Conservation (phyloP, 2,329 filamentous ascomycete species). For the Pseudopithomyces chartarum region DNA sequence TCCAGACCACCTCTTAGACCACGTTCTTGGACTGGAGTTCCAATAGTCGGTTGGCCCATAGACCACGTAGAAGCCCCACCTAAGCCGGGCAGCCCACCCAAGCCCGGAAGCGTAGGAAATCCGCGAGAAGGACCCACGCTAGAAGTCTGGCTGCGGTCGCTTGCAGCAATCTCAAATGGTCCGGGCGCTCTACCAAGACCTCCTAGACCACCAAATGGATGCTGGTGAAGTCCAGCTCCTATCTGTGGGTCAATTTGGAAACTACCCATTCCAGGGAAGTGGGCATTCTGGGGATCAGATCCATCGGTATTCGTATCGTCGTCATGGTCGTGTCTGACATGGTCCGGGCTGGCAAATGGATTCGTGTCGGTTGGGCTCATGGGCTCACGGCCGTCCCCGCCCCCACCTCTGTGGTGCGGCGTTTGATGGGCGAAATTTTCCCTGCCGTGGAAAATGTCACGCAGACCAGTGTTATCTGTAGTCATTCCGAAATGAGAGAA, state of each 20-base stretch:
- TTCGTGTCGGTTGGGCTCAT: slow-evolving; percentile 95
- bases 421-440: slow-evolving; percentile 63
- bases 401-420: slow-evolving; percentile 52
- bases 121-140: slow-evolving; percentile 77
- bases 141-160: slow-evolving; percentile 91
- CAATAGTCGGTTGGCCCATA: slow-evolving; percentile 73
- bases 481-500: slow-evolving; percentile 67
- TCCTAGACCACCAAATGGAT: slow-evolving; percentile 62
- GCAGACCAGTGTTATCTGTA: slow-evolving; percentile 60
- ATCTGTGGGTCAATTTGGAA: slow-evolving; percentile 55
- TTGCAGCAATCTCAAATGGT: slow-evolving; percentile 64
- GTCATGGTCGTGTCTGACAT: slow-evolving; percentile 69
- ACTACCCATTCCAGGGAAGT: slow-evolving; percentile 58
- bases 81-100: slow-evolving; percentile 60
- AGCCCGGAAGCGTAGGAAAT: slow-evolving; percentile 66
- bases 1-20: slow-evolving; percentile 59
- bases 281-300: slow-evolving; percentile 57
- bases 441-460: slow-evolving; percentile 62
- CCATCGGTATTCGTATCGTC: slow-evolving; percentile 64
- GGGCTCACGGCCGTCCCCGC: slow-evolving; percentile 64
- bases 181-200: slow-evolving; percentile 52
- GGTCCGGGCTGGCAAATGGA: slow-evolving; percentile 89
- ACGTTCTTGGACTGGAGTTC: slow-evolving; percentile 69
- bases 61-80: slow-evolving; percentile 68
- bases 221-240: slow-evolving; percentile 46